Percentiles rank a stretch among this genome's conserved stretches.
Conservation (phyloP, 208 protist genomes). For the Phytomonas francai region DNA sequence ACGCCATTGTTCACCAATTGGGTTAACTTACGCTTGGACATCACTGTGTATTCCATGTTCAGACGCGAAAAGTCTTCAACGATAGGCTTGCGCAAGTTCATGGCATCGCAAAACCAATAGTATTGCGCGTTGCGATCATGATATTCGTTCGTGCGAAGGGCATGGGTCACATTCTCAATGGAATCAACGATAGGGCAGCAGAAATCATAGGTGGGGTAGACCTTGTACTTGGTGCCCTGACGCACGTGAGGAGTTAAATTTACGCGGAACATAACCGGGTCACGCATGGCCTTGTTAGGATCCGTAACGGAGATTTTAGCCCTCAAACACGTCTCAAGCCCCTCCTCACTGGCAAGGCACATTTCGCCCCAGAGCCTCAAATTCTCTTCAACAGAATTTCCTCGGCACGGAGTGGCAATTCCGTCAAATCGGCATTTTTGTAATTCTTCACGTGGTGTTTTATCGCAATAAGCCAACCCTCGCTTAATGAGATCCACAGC, state of each 20-base stretch:
- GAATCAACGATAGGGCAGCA: slow-evolving; percentile 98
- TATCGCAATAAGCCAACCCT: slow-evolving; percentile 96
- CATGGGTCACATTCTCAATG: slow-evolving; percentile 98
- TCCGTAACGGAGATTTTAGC: slow-evolving; percentile 96
- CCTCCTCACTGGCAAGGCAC: slow-evolving; percentile 79
- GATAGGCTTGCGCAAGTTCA: slow-evolving; percentile 82
- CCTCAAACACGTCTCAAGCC: slow-evolving; percentile 90
- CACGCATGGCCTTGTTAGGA: slow-evolving; percentile 95
- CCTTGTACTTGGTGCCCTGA: slow-evolving; percentile 90
- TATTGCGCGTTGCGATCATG: slow-evolving; percentile 97
- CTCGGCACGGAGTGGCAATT: slow-evolving; percentile 84
- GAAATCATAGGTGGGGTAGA: slow-evolving; percentile 99
- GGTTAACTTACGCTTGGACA: slow-evolving; percentile 99
- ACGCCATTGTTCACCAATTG: slow-evolving; percentile 94
- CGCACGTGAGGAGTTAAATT: slow-evolving; percentile 88
- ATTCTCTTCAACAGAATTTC: slow-evolving; percentile 93
- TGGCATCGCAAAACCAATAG: slow-evolving; percentile 94
- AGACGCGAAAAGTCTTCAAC: slow-evolving; percentile 96
- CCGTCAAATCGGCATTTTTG: slow-evolving; percentile 88
- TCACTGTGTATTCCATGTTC: slow-evolving; percentile 98
- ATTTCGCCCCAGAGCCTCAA: slow-evolving; percentile 94
- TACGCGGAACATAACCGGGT: slow-evolving; percentile 97
- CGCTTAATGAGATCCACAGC: slow-evolving; percentile 87
- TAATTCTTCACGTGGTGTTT: slow-evolving; percentile 94
- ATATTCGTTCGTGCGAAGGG: slow-evolving; percentile 98